Evolutionary conservation across 2,329 filamentous ascomycete species (phyloP).

Genomic region (Trichoderma brevicompactum): DNA sequence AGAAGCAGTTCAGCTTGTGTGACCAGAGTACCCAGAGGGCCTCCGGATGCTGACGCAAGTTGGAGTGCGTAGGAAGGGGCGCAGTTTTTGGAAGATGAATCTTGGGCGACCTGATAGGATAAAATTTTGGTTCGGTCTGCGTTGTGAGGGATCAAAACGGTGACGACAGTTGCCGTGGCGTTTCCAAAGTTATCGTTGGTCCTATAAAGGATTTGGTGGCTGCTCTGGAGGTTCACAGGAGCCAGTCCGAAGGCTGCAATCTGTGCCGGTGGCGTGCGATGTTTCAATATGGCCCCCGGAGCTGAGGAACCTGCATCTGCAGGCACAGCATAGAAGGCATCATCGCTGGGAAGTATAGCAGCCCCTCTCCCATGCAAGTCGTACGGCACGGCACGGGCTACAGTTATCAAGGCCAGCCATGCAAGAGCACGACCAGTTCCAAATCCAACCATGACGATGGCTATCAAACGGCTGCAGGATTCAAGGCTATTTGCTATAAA

Average conservation of each 20-base stretch:
- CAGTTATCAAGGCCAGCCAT: slow-evolving; percentile 10
- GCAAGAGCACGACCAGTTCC: background rate
- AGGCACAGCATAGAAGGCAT: slow-evolving; percentile 37
- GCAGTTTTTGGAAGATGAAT: slow-evolving; percentile 46
- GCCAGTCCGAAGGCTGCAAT: slow-evolving; percentile 33
- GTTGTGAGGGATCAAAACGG: slow-evolving; percentile 45
- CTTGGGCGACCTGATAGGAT: slow-evolving; percentile 50
- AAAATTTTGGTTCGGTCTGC: slow-evolving; percentile 40
- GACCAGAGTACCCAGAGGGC: slow-evolving; percentile 45
- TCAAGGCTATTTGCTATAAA: background rate
- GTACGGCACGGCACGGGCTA: background rate
- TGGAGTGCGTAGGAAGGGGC: slow-evolving; percentile 38
- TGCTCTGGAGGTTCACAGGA: slow-evolving; percentile 32
- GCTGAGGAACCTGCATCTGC: slow-evolving; percentile 25
- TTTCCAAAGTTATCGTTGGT: slow-evolving; percentile 44
- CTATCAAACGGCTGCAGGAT: background rate
- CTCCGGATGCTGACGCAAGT: slow-evolving; percentile 31
- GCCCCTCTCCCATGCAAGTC: slow-evolving; percentile 7
- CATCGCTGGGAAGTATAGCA: slow-evolving; percentile 9
- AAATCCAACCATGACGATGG: background rate
- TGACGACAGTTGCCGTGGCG: slow-evolving; percentile 45
- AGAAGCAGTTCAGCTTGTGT: slow-evolving; percentile 35
- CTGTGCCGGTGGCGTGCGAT: slow-evolving; percentile 32
- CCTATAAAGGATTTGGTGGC: slow-evolving; percentile 46
- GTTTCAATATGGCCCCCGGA: slow-evolving; percentile 34